Evolutionary conservation across 108 stramenopile genomes (phyloP), one percentile per base, ranked within the genome.

Genomic region (Skeletonema marinoi): DNA sequence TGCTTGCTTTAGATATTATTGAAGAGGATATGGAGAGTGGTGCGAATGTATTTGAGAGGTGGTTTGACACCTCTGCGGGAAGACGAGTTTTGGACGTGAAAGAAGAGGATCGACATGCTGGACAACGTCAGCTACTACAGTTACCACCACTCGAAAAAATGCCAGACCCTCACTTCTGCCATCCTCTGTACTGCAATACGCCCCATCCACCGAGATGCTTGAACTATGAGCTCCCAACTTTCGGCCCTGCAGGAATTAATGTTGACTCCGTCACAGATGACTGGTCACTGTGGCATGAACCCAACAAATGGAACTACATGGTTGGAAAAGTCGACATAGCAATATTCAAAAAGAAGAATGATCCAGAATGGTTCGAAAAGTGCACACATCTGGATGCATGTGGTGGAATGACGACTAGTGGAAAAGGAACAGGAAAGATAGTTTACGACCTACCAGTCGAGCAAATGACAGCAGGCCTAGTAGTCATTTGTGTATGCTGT

Each of bases 191-290:
- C 68, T 86, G 85, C 58, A 76, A 68, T 3, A 69, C 65, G 12
- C 74, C 82, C 6, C 44, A 82, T 56, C 82, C 85, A 56, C 80
- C 85, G 41, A 80, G 74, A 0, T 86, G 85, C 65, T 64, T 86
- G 19, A 86, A 86, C 63, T 81, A 80, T 42, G 85, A 86, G 70
- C 69, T 70, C 17, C 85, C 85, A 12, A 83, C 82, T 21, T 86
- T 76, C 54, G 85, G 85, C 51, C 59, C 68, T 58, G 58, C 82
- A n/a, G 79, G 78, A 13, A 65, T 82, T 29, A 32, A 35, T 17
- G 62, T 75, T 13, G 32, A 66, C 36, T 51, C 68, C 46, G 68
- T 68, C 68, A 25, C 19, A 25, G 54, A 56, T 19, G 61, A 68
- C 16, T 85, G 85, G 81, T 65, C 65, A 4, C 74, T 79, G 3